Conservation (phyloP, 2,329 filamentous ascomycete species). For the Penicillium thymicola region DNA sequence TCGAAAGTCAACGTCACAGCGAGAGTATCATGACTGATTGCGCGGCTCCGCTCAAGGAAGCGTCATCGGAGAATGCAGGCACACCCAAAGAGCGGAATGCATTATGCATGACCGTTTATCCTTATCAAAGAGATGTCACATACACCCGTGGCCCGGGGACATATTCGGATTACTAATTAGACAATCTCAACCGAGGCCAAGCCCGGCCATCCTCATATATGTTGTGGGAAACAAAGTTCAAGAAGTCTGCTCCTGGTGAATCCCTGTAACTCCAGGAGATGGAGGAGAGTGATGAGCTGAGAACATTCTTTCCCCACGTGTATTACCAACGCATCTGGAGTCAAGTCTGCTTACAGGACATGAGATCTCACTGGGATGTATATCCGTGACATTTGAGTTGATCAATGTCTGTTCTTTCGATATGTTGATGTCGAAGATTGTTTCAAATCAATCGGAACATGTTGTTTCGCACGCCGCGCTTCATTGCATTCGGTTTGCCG, state of each 20-base stretch:
- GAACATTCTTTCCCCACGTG: not conserved
- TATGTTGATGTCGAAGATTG: not conserved
- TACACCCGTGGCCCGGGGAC: too few species aligned
- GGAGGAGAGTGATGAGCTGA: not conserved
- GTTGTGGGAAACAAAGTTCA: not conserved
- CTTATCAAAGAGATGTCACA: not conserved
- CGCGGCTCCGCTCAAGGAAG: constrained; percentile 8
- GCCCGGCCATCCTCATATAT: not conserved
- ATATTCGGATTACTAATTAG: not conserved
- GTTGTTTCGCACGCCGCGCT: constrained; percentile 69
- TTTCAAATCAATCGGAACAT: constrained; percentile 68
- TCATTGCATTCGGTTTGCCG: constrained; percentile 69
- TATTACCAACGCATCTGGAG: not conserved
- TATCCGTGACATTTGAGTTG: not conserved
- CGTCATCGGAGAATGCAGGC: constrained; percentile 17
- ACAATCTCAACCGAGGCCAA: not conserved
- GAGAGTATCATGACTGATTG: constrained; percentile 7
- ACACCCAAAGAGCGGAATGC: constrained; percentile 5
- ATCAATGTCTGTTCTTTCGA: not conserved
- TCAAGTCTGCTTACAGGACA: not conserved
- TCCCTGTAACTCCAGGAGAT: not conserved
- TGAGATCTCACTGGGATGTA: not conserved
- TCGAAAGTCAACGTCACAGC: not conserved
- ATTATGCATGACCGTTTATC: not conserved
- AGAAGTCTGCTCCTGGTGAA: not conserved